A percentile compares a stretch with the other conserved stretches of the same genome.
phyloP scores from a whole-genome alignment of 306 rosid genomes.

The Urtica urens region DNA sequence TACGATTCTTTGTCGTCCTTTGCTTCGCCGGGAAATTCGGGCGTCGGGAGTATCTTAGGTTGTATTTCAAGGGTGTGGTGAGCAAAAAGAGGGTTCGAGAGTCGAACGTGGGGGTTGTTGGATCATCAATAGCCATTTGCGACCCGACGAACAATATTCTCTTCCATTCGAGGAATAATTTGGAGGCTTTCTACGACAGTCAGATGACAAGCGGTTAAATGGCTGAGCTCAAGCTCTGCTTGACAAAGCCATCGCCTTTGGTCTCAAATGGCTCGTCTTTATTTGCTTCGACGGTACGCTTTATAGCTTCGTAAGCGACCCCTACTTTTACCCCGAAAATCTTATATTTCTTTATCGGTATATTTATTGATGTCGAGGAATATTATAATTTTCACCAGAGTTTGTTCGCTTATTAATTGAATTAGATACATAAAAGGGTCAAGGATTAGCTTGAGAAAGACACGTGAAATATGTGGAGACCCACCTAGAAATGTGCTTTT shows the following conservation, averaged over 20 bases:
- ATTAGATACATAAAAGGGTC: no score
- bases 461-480: no score
- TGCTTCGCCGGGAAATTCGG: conserved; percentile 3
- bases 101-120: conserved; percentile 21
- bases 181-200: conserved; percentile 21
- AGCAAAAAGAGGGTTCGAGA: conserved; percentile 32
- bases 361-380: not conserved
- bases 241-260: conserved; percentile 22
- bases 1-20: conserved; percentile 10
- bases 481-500: no score
- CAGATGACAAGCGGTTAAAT: conserved; percentile 9
- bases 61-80: conserved; percentile 47
- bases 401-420: no score
- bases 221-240: conserved; percentile 30
- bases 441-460: no score
- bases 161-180: conserved; percentile 25
- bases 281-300: conserved; percentile 26
- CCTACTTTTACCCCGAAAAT: no score
- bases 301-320: conserved; percentile 33
- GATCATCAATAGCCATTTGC: conserved; percentile 32
- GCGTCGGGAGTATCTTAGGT: conserved; percentile 13
- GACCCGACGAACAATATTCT: conserved; percentile 23
- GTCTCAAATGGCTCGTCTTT: conserved; percentile 22
- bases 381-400: not conserved
- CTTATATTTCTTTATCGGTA: not conserved